phyloP scores from a whole-genome alignment of 2,329 filamentous ascomycete species.

The Tolypocladium nubicola region DNA sequence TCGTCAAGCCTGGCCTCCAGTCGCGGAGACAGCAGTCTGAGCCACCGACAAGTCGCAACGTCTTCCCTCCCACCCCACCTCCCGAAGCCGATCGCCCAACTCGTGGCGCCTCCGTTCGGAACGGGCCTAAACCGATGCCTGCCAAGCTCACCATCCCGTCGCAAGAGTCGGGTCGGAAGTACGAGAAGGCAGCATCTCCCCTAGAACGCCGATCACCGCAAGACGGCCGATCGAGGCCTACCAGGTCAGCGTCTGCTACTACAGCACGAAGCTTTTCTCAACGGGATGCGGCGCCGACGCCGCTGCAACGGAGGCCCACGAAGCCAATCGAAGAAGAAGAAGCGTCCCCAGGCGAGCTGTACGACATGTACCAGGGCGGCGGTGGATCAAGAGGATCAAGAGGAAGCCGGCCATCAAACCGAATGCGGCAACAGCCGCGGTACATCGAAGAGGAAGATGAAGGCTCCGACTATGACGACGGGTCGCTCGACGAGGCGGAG shows the following conservation, averaged over 20 bases:
- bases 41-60: slow-evolving; percentile 64
- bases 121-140: slow-evolving; percentile 49
- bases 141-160: slow-evolving; percentile 53
- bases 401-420: slow-evolving; percentile 16
- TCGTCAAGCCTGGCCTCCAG: slow-evolving; percentile 76
- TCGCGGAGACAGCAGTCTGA: slow-evolving; percentile 80
- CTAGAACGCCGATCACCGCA: slow-evolving; percentile 27
- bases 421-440: slow-evolving; percentile 33
- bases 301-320: slow-evolving; percentile 16
- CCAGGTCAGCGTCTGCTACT: slow-evolving; percentile 34
- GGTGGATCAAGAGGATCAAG: slow-evolving; percentile 26
- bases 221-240: slow-evolving; percentile 21
- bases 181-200: slow-evolving; percentile 44
- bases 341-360: slow-evolving; percentile 59
- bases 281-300: slow-evolving; percentile 20
- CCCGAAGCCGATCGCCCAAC: slow-evolving; percentile 71
- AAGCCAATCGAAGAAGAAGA: slow-evolving; percentile 42
- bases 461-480: slow-evolving; percentile 61
- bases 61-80: slow-evolving; percentile 97
- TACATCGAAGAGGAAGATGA: slow-evolving; percentile 78
- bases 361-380: slow-evolving; percentile 46
- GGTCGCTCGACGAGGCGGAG: slow-evolving; percentile 62
- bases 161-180: slow-evolving; percentile 39
- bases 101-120: slow-evolving; percentile 50
- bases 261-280: slow-evolving; percentile 33